Evolutionary conservation across 2,329 filamentous ascomycete species (phyloP), one percentile per base, ranked within the genome.

Genomic region (Beauveria australis): DNA sequence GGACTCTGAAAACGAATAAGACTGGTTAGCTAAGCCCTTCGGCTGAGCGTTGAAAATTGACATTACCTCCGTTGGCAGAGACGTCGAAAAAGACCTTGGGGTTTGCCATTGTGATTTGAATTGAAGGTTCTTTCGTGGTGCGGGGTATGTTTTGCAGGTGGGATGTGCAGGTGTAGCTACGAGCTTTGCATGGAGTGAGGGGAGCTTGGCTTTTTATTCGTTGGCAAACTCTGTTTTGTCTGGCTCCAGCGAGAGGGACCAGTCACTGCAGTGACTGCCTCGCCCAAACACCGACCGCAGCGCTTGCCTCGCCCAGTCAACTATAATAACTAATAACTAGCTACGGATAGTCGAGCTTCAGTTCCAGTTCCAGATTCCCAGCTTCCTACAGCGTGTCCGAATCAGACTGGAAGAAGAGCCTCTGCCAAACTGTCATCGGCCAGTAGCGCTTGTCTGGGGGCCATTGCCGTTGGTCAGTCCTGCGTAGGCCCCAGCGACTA

Each of bases 71-170:
- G 44, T 59, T 44, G 41, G 59, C 62, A 43, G 60, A 59, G 49
- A 65, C 53, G 1, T 64, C 62, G 33, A 65, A 65, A 54, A 41
- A 65, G 51, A 65, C 61, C 53, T 63, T 53, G 54, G 60, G 60
- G 53, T 61, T 61, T 18, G 60, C 14, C 60, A 61, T 61, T 57
- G 28, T 43, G 57, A 53, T 47, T 33, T 28, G 14, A n/a, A 14
- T 48, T 46, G 44, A 26, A 19, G 33, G 22, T n/a, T 54, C 24
- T 56, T 56, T 47, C n/a, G n/a, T 28, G 14, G 54, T 41, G 44
- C 30, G 44, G 54, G 44, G 44, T 57, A 41, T 47, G 44, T 49
- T 24, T 48, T 57, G 54, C 54, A 49, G 44, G 33, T 40, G 44
- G 33, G 44, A 49, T 57, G 43, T 48, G 40, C 28, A 47, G 28